Conservation (phyloP, 768 basidiomycete genomes). For the Crucibulum laeve region DNA sequence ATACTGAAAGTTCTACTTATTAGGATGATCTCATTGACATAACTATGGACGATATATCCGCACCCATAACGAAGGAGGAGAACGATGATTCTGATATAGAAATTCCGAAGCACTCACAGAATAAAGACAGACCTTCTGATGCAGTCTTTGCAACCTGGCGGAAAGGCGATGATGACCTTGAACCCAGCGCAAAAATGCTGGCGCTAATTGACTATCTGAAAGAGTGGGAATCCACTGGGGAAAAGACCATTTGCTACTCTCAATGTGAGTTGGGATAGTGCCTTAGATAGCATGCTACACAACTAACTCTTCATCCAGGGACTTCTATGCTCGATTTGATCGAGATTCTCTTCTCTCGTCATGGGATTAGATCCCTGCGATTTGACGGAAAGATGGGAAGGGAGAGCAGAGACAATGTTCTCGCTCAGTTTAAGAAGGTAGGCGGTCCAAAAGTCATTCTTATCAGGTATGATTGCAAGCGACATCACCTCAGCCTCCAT, state of each 20-base stretch:
- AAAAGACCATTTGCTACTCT: constrained; percentile 69
- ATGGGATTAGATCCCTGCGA: constrained; percentile 54
- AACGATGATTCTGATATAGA: constrained; percentile 22
- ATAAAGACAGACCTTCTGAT: constrained; percentile 30
- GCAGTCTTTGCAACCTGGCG: constrained; percentile 50
- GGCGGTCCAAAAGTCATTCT: constrained; percentile 62
- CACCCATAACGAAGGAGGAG: constrained; percentile 11
- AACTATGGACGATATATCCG: constrained; percentile 24
- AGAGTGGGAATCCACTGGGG: constrained; percentile 54
- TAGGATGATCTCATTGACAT: constrained; percentile 15
- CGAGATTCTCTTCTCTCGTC: constrained; percentile 52
- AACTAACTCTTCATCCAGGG: constrained; percentile 36
- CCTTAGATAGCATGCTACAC: background rate
- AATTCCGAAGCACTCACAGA: constrained; percentile 6
- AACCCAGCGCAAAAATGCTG: constrained; percentile 68
- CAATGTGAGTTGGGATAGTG: constrained; percentile 44
- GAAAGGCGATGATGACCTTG: constrained; percentile 57
- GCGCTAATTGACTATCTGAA: constrained; percentile 51
- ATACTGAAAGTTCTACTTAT: background rate
- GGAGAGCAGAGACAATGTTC: constrained; percentile 39
- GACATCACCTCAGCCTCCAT: background rate
- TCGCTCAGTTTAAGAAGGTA: constrained; percentile 48
- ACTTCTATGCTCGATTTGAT: constrained; percentile 69
- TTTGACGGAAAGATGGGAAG: constrained; percentile 72
- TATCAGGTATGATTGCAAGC: constrained; percentile 42